A percentile compares a stretch with the other conserved stretches of the same genome.
Conservation (phyloP, 2,329 filamentous ascomycete species). For the Neonectria ditissima region DNA sequence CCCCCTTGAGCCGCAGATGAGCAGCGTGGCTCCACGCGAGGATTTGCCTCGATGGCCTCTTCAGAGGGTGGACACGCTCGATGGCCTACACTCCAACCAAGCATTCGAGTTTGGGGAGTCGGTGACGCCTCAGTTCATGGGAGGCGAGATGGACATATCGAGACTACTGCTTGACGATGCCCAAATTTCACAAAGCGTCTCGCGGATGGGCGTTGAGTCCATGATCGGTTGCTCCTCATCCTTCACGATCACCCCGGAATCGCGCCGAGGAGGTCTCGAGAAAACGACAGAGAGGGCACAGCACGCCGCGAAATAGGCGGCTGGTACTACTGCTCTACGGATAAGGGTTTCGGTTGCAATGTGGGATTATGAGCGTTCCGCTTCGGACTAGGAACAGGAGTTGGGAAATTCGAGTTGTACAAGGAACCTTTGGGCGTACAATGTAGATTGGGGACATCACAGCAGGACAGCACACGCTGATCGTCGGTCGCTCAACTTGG, state of each 20-base stretch:
- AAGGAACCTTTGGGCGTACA: slow-evolving; percentile 30
- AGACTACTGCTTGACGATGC: slow-evolving; percentile 69
- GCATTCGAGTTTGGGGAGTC: slow-evolving; percentile 60
- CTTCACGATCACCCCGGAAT: slow-evolving; percentile 28
- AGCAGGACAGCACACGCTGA: slow-evolving; percentile 38
- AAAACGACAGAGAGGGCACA: slow-evolving; percentile 31
- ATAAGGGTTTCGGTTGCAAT: slow-evolving; percentile 26
- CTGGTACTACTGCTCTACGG: slow-evolving; percentile 12
- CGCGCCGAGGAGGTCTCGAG: slow-evolving; percentile 16
- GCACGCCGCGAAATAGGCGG: slow-evolving; percentile 29
- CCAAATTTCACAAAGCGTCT: slow-evolving; percentile 44
- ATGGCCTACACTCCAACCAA: slow-evolving; percentile 40
- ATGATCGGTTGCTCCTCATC: slow-evolving; percentile 42
- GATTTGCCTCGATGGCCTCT: slow-evolving; percentile 60
- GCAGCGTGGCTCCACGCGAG: slow-evolving; percentile 58
- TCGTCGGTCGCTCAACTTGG: slow-evolving; percentile 29
- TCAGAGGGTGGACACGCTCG: slow-evolving; percentile 49
- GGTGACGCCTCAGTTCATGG: slow-evolving; percentile 54
- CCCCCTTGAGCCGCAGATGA: slow-evolving; percentile 54
- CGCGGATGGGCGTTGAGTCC: slow-evolving; percentile 45
- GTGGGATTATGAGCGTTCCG: slow-evolving; percentile 33
- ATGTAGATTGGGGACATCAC: slow-evolving; percentile 38
- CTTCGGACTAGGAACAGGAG: slow-evolving; percentile 39
- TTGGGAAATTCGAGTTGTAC: slow-evolving; percentile 37
- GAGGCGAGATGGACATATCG: slow-evolving; percentile 72